These are phyloP conservation scores for Selaginella tamariscina DNA, from an alignment of 75 land plant genomes.

Conservation along the genomic window DNA sequence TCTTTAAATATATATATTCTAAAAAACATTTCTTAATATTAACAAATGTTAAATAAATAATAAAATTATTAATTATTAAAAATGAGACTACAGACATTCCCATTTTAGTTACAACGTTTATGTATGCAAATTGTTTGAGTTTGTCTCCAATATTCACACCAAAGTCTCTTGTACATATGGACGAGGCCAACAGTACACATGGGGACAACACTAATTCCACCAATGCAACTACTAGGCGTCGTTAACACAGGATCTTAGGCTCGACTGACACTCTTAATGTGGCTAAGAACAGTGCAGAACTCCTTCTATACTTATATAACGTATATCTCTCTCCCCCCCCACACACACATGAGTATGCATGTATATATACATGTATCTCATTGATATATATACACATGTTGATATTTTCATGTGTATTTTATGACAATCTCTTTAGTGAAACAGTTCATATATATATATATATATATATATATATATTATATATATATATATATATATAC, in stretches of 20 bases:
- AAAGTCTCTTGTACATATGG: background rate
- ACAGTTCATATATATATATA: too few species aligned
- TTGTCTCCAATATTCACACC: conserved; percentile 92
- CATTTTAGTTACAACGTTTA: too few species aligned
- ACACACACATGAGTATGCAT: conserved; percentile 64
- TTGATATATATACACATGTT: background rate
- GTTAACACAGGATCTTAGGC: background rate
- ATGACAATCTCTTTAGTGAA: too few species aligned
- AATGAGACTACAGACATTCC: too few species aligned
- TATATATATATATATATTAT: background rate
- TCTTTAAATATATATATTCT: too few species aligned
- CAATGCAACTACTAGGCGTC: too few species aligned
- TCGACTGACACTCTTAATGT: conserved; percentile 37
- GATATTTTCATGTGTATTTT: too few species aligned
- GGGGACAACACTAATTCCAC: too few species aligned
- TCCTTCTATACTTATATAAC: conserved; percentile 84
- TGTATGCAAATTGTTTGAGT: conserved; percentile 73
- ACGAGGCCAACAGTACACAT: background rate
- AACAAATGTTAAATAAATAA: too few species aligned
- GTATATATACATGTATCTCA: background rate
- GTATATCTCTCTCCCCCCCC: conserved; percentile 67
- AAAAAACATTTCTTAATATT: too few species aligned
- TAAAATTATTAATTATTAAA: too few species aligned
- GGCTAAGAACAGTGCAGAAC: conserved; percentile 76
- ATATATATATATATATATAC: background rate